A percentile compares a stretch with the other conserved stretches of the same genome.
These are phyloP conservation scores for Solanum medicagineum DNA, from an alignment of 257 asterid genomes.

Conservation along the genomic window DNA sequence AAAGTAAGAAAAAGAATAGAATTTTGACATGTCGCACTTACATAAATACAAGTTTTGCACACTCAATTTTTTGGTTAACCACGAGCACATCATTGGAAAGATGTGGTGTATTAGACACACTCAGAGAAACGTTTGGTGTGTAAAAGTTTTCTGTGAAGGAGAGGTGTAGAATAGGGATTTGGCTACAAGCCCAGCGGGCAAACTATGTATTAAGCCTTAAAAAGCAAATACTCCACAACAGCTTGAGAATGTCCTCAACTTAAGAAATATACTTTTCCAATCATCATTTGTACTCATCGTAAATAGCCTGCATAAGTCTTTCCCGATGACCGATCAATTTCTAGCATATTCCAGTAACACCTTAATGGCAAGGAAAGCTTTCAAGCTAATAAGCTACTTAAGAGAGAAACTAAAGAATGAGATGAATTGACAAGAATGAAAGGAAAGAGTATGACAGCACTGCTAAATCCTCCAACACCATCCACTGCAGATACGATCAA, in stretches of 20 bases:
- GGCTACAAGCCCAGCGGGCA: neutral
- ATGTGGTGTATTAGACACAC: neutral
- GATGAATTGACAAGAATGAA: neutral
- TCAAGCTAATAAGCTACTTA: neutral
- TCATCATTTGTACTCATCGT: neutral
- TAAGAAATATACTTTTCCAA: neutral
- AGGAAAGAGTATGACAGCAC: neutral
- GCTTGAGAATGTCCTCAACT: neutral
- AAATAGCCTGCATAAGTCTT: neutral
- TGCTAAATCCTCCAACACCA: neutral
- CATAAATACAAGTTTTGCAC: neutral
- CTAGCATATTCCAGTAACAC: neutral
- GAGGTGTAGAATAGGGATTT: neutral
- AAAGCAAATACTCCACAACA: neutral
- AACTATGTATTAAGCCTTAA: neutral
- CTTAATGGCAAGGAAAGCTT: neutral
- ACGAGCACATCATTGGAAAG: neutral
- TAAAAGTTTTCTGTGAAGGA: neutral
- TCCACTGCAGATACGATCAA: neutral
- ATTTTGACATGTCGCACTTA: neutral
- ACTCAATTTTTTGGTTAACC: neutral
- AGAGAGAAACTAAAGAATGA: neutral
- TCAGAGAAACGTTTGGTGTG: neutral
- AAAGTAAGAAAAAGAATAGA: neutral
- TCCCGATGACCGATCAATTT: neutral